These are phyloP conservation scores for Moringa oleifera DNA, from an alignment of 345 rosid genomes.

Conservation along the genomic window DNA sequence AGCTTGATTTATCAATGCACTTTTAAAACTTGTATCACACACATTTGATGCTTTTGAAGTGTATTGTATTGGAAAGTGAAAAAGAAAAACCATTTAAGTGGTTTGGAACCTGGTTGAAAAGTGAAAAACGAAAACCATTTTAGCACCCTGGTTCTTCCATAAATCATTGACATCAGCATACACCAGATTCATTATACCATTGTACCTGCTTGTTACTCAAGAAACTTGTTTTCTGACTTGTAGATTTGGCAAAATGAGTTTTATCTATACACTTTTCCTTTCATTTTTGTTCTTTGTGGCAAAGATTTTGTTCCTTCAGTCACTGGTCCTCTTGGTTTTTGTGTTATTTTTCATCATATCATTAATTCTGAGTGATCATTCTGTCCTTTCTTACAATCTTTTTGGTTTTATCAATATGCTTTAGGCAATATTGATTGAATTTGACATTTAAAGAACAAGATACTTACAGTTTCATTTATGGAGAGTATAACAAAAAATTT, in stretches of 20 bases:
- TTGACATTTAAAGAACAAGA: not conserved
- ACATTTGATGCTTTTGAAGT: not conserved
- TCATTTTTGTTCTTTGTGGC: not conserved
- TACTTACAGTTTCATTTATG: not conserved
- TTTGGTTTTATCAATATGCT: not conserved
- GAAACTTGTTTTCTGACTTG: too few species aligned
- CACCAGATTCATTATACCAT: too few species aligned
- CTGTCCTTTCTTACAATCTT: not conserved
- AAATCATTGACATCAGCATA: too few species aligned
- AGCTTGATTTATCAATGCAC: not conserved
- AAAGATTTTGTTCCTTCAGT: not conserved
- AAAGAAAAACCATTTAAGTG: not conserved
- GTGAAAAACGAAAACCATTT: too few species aligned
- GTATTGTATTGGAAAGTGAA: slow-evolving; percentile 1
- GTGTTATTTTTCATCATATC: not conserved
- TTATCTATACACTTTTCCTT: too few species aligned
- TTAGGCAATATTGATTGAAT: not conserved
- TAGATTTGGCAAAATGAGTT: too few species aligned
- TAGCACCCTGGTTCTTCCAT: not conserved
- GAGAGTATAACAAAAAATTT: slow-evolving; percentile 1
- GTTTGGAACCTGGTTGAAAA: too few species aligned
- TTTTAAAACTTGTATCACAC: not conserved
- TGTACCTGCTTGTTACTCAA: too few species aligned
- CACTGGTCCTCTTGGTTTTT: not conserved
- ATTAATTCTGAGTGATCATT: not conserved